Conservation (phyloP, 352 stramenopile species). For the Phytophthora vignae region DNA sequence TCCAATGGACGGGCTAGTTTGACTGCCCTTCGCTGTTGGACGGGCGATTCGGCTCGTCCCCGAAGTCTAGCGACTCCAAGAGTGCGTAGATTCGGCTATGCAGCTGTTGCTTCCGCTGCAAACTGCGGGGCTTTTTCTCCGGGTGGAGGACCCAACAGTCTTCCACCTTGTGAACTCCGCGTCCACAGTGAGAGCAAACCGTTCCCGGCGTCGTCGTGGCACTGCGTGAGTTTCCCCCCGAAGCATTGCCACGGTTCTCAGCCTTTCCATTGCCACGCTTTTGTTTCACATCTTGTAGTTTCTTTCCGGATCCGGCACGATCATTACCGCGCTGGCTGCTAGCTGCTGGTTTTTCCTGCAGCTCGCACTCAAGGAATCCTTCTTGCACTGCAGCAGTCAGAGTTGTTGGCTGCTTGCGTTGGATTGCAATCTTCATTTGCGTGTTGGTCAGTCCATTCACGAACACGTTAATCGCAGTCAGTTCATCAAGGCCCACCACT, state of each 20-base stretch:
- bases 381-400: constrained; percentile 11
- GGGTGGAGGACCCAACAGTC: constrained; percentile 15
- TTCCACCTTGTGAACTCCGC: constrained; percentile 6
- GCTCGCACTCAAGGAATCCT: constrained; percentile 13
- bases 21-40: constrained; percentile 13
- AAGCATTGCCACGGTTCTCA: neutral
- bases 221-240: neutral
- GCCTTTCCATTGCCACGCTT: neutral
- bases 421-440: neutral
- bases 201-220: neutral
- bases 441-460: constrained; percentile 1
- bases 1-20: constrained; percentile 34
- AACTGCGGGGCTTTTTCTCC: constrained; percentile 15
- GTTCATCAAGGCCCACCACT: constrained; percentile 1
- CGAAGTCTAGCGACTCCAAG: constrained; percentile 10
- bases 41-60: neutral
- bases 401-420: constrained; percentile 4
- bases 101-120: constrained; percentile 13
- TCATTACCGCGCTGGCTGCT: neutral
- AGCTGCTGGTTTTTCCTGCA: constrained; percentile 3
- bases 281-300: neutral
- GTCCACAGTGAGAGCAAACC: constrained; percentile 8
- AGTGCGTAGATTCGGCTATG: constrained; percentile 23
- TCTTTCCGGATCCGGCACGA: neutral
- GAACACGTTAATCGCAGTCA: constrained; percentile 7